Conservation (phyloP, 805 yeast genomes). For the Cyberlindnera sargentensis region DNA sequence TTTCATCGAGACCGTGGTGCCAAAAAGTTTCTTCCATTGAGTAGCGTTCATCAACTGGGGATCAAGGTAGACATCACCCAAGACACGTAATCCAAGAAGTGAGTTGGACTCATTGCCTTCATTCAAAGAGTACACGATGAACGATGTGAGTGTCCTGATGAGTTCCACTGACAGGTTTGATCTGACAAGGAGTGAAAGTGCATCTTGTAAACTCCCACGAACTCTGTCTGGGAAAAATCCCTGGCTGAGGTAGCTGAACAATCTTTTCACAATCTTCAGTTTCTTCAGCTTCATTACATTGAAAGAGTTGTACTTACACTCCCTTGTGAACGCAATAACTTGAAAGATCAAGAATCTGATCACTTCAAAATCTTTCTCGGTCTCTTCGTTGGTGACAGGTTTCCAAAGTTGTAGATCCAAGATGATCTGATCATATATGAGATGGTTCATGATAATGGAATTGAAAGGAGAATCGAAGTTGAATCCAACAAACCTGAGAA, state of each 20-base stretch:
- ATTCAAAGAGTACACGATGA: constrained; percentile 41
- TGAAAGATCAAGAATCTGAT: constrained; percentile 51
- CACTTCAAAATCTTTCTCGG: constrained; percentile 31
- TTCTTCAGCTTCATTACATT: constrained; percentile 48
- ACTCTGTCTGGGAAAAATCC: constrained; percentile 30
- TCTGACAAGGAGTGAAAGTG: constrained; percentile 34
- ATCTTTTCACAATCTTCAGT: constrained; percentile 38
- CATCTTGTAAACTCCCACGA: constrained; percentile 30
- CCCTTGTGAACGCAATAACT: constrained; percentile 45
- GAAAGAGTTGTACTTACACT: constrained; percentile 42
- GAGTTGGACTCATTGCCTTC: constrained; percentile 22
- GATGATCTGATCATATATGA: constrained; percentile 51
- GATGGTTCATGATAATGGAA: constrained; percentile 48
- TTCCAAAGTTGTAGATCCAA: constrained; percentile 61
- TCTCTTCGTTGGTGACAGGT: constrained; percentile 15
- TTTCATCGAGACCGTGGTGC: constrained; percentile 54
- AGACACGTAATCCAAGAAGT: constrained; percentile 25
- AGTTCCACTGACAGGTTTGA: constrained; percentile 48
- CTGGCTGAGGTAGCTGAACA: constrained; percentile 23
- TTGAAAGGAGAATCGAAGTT: constrained; percentile 41
- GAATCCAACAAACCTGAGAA: constrained; percentile 52
- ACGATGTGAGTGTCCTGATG: constrained; percentile 45
- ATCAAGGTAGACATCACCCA: constrained; percentile 27
- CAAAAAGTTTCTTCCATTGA: constrained; percentile 40
- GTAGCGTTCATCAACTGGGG: constrained; percentile 34